A percentile compares a stretch with the other conserved stretches of the same genome.
phyloP scores from a whole-genome alignment of 805 yeast genomes.

The Helenozyma baotianmanensis region DNA sequence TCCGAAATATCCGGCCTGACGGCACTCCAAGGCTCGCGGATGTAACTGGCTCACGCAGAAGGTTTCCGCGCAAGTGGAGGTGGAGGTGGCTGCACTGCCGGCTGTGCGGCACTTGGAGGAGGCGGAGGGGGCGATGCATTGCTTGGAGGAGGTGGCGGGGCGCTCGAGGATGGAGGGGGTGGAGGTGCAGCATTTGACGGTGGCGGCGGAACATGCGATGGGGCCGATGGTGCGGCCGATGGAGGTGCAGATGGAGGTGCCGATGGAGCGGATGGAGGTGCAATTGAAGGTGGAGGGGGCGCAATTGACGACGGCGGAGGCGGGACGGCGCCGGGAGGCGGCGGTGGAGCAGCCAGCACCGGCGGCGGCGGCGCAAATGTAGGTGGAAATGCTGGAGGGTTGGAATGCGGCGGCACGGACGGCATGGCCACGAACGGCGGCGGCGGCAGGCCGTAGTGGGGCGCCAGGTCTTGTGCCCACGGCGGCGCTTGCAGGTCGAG shows the following conservation, averaged over 20 bases:
- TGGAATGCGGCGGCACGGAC: no score
- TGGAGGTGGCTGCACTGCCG: neutral
- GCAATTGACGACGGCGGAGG: constrained; percentile 2
- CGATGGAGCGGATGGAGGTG: constrained; percentile 9
- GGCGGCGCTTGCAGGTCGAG: constrained; percentile 21
- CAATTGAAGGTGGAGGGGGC: constrained; percentile 15
- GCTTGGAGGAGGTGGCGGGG: constrained; percentile 13
- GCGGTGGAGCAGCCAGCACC: no score
- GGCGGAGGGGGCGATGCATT: constrained; percentile 17
- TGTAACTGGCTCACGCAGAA: no score
- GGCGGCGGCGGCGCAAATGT: no score
- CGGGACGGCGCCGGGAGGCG: neutral
- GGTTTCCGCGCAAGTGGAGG: no score
- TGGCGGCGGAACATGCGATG: constrained; percentile 1
- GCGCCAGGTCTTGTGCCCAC: no score
- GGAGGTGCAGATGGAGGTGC: constrained; percentile 20
- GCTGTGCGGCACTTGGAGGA: constrained; percentile 14
- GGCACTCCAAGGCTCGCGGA: no score
- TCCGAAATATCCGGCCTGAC: no score
- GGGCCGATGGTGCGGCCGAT: no score
- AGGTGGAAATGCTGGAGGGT: no score
- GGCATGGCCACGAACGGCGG: no score
- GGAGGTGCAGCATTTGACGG: constrained; percentile 13
- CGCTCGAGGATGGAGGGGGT: constrained; percentile 22
- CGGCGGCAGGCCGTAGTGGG: no score